These are phyloP conservation scores for Tillandsia leiboldiana DNA, from an alignment of 176 grass and related monocot genomes.

Conservation along the genomic window DNA sequence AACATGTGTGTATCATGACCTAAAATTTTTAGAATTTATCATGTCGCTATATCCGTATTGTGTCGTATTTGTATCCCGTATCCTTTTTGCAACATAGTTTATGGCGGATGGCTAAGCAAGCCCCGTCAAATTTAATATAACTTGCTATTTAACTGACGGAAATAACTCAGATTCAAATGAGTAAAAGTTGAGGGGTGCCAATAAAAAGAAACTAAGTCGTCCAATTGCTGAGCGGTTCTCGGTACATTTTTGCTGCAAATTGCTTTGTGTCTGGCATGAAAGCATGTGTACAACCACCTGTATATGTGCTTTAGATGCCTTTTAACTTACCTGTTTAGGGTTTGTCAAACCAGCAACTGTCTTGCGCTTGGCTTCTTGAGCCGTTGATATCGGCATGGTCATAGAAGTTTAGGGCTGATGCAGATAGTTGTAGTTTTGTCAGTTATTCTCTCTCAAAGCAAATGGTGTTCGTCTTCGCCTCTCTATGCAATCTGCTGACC, in stretches of 20 bases:
- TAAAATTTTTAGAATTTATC: no score
- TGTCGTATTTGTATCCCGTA: no score
- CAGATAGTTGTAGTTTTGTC: constrained; percentile 74
- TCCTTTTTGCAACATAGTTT: no score
- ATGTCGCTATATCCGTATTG: no score
- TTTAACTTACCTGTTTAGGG: constrained; percentile 4
- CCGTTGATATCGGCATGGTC: constrained; percentile 54
- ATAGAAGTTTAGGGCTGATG: constrained; percentile 57
- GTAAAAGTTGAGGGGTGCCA: no score
- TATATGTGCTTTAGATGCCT: constrained; percentile 2
- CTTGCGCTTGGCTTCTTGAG: constrained; percentile 50
- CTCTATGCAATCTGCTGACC: constrained; percentile 85
- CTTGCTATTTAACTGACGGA: no score
- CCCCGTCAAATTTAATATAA: no score
- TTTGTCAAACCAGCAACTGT: constrained; percentile 57
- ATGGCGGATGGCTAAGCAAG: no score
- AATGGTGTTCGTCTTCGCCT: constrained; percentile 59
- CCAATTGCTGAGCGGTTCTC: no score
- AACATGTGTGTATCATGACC: no score
- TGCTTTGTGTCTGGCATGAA: neutral
- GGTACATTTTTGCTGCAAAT: neutral
- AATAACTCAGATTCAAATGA: no score
- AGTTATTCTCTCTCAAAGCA: constrained; percentile 72
- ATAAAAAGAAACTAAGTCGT: no score
- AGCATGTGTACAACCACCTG: constrained; percentile 11